Evolutionary conservation across 1,139 yeast genomes (phyloP).

Genomic region (Sporopachydermia cereana): DNA sequence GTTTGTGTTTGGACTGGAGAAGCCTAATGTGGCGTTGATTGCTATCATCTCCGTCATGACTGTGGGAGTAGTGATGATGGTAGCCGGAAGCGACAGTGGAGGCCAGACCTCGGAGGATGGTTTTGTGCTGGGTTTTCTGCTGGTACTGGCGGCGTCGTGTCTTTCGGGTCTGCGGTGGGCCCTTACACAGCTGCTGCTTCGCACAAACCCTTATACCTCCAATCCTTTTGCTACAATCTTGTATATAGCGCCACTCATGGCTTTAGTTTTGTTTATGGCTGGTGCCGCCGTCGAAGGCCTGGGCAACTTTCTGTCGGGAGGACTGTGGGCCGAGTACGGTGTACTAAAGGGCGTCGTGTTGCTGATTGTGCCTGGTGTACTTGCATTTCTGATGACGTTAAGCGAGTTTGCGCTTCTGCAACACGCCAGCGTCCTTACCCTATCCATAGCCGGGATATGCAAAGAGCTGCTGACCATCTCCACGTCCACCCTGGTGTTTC

Average conservation of each 20-base stretch:
- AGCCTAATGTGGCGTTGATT: slow-evolving; percentile 51
- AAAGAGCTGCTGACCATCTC: slow-evolving; percentile 80
- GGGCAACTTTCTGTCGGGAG: slow-evolving; percentile 35
- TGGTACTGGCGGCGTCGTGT: slow-evolving; percentile 69
- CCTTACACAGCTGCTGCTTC: slow-evolving; percentile 70
- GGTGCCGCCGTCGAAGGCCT: slow-evolving; percentile 64
- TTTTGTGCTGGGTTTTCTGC: slow-evolving; percentile 44
- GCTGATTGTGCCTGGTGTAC: slow-evolving; percentile 67
- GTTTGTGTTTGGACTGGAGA: slow-evolving; percentile 64
- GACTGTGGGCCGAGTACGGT: slow-evolving; percentile 55
- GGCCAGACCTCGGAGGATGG: slow-evolving; percentile 16
- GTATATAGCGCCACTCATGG: slow-evolving; percentile 80
- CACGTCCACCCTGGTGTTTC: slow-evolving; percentile 58
- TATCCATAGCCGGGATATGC: slow-evolving; percentile 85
- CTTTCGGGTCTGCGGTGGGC: slow-evolving; percentile 94
- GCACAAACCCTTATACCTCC: slow-evolving; percentile 42
- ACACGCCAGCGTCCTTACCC: slow-evolving; percentile 73
- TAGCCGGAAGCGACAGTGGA: slow-evolving; percentile 30
- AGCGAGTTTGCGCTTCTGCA: slow-evolving; percentile 79
- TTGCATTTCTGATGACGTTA: slow-evolving; percentile 84
- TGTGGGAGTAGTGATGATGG: slow-evolving; percentile 80
- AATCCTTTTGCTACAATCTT: slow-evolving; percentile 80
- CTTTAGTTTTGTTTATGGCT: slow-evolving; percentile 41
- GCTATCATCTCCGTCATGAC: slow-evolving; percentile 70
- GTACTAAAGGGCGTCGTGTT: slow-evolving; percentile 40